Percentiles rank a stretch among this genome's conserved stretches.
These are phyloP conservation scores for Astragalus membranaceus DNA, from an alignment of 306 rosid species.

Conservation along the genomic window DNA sequence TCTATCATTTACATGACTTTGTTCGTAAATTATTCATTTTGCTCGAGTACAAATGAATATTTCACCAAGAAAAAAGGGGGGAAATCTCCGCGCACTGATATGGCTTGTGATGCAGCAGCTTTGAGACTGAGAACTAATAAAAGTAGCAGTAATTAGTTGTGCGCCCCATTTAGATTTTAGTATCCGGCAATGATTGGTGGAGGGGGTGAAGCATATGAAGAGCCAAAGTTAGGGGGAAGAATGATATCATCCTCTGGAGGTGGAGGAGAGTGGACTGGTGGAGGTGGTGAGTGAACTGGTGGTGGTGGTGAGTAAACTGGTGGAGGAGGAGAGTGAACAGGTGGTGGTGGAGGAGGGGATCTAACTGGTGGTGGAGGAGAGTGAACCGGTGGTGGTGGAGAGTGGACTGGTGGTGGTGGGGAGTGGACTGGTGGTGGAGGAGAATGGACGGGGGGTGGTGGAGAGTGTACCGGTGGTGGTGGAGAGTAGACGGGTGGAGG, in stretches of 20 bases:
- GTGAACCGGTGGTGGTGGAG: background rate
- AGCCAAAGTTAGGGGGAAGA: conserved; percentile 38
- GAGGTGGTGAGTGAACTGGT: background rate
- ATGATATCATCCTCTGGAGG: background rate
- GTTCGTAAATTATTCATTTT: background rate
- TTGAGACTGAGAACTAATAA: background rate
- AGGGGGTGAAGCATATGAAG: conserved; percentile 48
- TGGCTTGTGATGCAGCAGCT: background rate
- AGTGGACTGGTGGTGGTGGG: background rate
- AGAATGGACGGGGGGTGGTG: background rate
- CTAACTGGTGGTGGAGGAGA: background rate
- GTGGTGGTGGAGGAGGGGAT: background rate
- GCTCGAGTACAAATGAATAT: background rate
- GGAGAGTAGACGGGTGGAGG: background rate
- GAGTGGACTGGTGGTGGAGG: background rate
- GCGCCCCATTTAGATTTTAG: conserved; percentile 15
- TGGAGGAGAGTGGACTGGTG: background rate
- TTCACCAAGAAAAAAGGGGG: background rate
- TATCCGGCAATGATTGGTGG: conserved; percentile 36
- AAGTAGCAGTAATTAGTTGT: background rate
- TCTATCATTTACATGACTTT: background rate
- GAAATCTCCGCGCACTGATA: background rate
- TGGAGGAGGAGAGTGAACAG: background rate
- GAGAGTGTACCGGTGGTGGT: background rate
- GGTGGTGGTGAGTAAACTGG: background rate